Evolutionary conservation across 2,329 filamentous ascomycete species (phyloP), one percentile per base, ranked within the genome.

Genomic region (Colletotrichum karsti): DNA sequence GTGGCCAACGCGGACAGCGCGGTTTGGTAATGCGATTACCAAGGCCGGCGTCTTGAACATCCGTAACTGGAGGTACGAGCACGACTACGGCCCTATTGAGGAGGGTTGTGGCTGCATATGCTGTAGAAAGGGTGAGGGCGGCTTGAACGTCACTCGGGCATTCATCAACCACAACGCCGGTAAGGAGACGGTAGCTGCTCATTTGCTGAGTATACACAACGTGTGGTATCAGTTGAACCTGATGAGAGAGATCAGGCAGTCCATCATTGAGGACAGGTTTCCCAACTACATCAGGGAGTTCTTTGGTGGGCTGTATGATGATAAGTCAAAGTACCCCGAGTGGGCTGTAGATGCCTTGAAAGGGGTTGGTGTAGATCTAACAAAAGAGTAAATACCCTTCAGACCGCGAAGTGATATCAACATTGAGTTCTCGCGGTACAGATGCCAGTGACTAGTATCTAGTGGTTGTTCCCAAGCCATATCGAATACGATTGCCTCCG

Each of bases 11-110:
- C 87, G 96, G 60, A 99, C 96, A 37, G 96, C 96, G 77, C 90
- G 96, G 35, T 99, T 99, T 76, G 96, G 97, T 67, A 98, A 98
- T 76, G 96, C 95, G 39, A 89, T 99, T 66, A 98, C 95, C 3
- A 88, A 89, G 63, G 74, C 84, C 44, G 97, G 96, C 10, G 88
- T 93, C n/a, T 82, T 98, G 50, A 98, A 97, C 77, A 83, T 99
- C 51, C 91, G 93, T 69, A 91, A 95, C 77, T 88, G 91, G 26
- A 84, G 85, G 48, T 98, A 90, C 76, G 90, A 93, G 1, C 82
- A 88, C 69, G 95, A 98, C 79, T 97, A 97, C 77, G 83, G 87
- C 0, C 93, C 95, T 0, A 88, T 99, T 37, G 94, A 98, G 77
- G 87, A 92, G 62, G 93, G 89, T 13, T 99, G 96, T 77, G 88